Evolutionary conservation across 352 stramenopile genomes (phyloP), one percentile per base, ranked within the genome.

Genomic region (Globisporangium ultimum): DNA sequence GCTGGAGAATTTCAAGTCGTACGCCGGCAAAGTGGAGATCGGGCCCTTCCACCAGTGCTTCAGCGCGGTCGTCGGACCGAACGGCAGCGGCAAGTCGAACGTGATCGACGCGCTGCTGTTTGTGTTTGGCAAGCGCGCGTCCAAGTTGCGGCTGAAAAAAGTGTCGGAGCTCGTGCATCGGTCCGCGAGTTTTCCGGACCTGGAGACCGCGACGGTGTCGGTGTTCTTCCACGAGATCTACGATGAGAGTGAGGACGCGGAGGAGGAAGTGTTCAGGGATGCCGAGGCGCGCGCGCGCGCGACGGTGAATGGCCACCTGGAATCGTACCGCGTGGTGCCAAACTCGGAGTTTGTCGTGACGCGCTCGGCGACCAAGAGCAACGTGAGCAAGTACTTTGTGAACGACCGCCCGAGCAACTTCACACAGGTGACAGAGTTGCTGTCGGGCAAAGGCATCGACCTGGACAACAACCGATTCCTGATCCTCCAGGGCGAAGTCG

Each of bases 61-160:
- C 80, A 98, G 89, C 55, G 91, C 92, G 17, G 94, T 99, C 21
- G 96, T 99, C 11, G 98, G 98, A 6, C 97, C 97, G 21, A 99
- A 99, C 71, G 98, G 97, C 43, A 98, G 93, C 56, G 98, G 98
- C 52, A 99, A 99, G 78, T 99, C 95, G 18, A 99, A 99, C 71
- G 96, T 99, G 17, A 99, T 99, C 54, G 98, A 99, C 72, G 98
- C 98, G 56, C 95, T 99, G 77, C 90, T 99, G 14, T 99, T 99
- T 71, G 98, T 99, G 7, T 99, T 99, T 73, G 98, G 98, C 55
- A 99, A 99, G 72, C 89, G 97, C 46, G 98, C 98, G 46, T 99
- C 98, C 61, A 98, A 99, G 72, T 76, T 99, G 32, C 92, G 97
- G 1, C 72, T 96, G 6, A 95, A 93, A 61, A 95, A 95, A 54